Evolutionary conservation across 352 stramenopile species (phyloP).

Genomic region (Phytophthora multivora): DNA sequence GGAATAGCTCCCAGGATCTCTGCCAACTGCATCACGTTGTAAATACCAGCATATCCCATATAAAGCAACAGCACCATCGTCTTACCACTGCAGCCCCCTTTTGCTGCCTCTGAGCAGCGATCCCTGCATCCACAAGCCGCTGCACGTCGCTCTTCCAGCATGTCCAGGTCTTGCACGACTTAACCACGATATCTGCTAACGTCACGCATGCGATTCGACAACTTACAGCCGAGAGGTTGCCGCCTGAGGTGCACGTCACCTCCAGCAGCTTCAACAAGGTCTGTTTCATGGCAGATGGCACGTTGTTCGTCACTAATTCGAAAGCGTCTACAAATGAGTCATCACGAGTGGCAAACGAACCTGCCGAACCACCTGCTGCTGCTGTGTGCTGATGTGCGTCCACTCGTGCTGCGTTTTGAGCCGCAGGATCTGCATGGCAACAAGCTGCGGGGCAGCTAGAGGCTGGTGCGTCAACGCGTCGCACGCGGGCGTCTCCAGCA

Average conservation of each 20-base stretch:
- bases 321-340: background rate
- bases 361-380: constrained; percentile 48
- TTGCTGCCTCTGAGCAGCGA: constrained; percentile 34
- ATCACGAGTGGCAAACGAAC: constrained; percentile 28
- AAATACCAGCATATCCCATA: background rate
- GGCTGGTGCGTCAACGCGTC: constrained; percentile 25
- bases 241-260: constrained; percentile 29
- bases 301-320: constrained; percentile 5
- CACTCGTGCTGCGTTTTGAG: constrained; percentile 68
- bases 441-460: constrained; percentile 46
- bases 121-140: constrained; percentile 45
- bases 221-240: constrained; percentile 29
- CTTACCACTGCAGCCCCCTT: constrained; percentile 45
- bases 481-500: constrained; percentile 45
- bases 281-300: constrained; percentile 26
- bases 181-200: constrained; percentile 53
- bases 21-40: constrained; percentile 35
- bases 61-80: background rate
- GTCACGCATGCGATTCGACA: constrained; percentile 57
- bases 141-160: constrained; percentile 58
- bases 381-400: constrained; percentile 35
- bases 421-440: constrained; percentile 74
- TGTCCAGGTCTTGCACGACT: constrained; percentile 44
- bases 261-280: constrained; percentile 54
- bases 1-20: constrained; percentile 57